Base-by-base conservation (phyloP, 208 protist species). In the Crithidia mellificae region DNA sequence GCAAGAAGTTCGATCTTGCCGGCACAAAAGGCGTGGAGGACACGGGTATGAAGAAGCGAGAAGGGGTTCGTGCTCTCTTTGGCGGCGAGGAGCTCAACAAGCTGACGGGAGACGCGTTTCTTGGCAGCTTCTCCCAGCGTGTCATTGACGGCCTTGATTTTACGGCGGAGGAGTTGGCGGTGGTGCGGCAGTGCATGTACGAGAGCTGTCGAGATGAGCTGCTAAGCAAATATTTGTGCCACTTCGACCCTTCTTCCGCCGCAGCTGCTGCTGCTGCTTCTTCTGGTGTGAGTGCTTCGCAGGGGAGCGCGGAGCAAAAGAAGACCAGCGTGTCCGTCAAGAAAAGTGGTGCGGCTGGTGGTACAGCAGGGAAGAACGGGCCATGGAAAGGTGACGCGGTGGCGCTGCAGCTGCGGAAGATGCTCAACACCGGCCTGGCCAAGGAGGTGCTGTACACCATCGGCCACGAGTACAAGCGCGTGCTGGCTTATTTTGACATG, bases 1-100 rank as follows among this genome's bases (percentile, higher is more conserved):
- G 97, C 15, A 77, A 84, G 56, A 88, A 98, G 57, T 99, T 99
- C 75, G 98, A 99, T 69, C 69, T 97, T 44, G 98, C 95, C 69
- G 98, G 98, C 34, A 85, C 96, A 52, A 90, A 98, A 58, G 96
- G 92, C 22, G 84, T 99, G 1, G 93, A 99, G 47, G 91, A 97
- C 66, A 66, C 88, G 19, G 84, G 87, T 7, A 78, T 65, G 32
- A 86, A 82, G 70, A 92, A 91, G 59, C 80, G 91, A 9, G 84
- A 88, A 20, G 87, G 74, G 15, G 74, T 93, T 6, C 82, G 87
- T 0, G 85, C 78, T 6, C 68, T 95, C 38, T 95, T 95, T 77
- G 90, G 90, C 24, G 90, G 90, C n/a, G 83, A 91, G 53, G 58
- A 64, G 34, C 58, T 95, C 6, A 59, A 71, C 25, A 44, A 34